phyloP scores from a whole-genome alignment of 1,284 basidiomycete genomes.

The Chiua sp. region DNA sequence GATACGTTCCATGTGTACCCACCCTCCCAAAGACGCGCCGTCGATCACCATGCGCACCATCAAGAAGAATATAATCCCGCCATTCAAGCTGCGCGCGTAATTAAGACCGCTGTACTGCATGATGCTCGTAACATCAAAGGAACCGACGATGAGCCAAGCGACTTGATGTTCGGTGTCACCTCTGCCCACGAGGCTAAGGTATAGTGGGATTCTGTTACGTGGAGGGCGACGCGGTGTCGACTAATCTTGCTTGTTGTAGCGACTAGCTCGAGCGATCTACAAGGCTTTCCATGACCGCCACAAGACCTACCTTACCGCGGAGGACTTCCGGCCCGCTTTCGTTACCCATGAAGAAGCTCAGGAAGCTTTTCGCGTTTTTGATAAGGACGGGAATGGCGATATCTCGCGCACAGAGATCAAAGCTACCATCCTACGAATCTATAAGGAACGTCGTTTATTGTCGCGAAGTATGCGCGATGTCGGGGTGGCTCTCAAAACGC shows the following conservation, averaged over 20 bases:
- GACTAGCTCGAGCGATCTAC: constrained; percentile 75
- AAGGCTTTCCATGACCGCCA: constrained; percentile 60
- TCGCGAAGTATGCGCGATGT: constrained; percentile 78
- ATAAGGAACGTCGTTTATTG: constrained; percentile 76
- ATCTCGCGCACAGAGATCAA: constrained; percentile 82
- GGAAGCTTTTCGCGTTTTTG: constrained; percentile 77
- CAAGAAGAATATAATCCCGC: constrained; percentile 44
- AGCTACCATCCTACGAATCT: constrained; percentile 69
- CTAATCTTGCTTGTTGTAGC: constrained; percentile 39
- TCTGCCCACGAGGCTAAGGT: constrained; percentile 72
- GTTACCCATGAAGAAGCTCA: constrained; percentile 58
- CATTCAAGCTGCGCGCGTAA: constrained; percentile 61
- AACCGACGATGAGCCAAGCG: constrained; percentile 46
- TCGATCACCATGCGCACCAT: constrained; percentile 19
- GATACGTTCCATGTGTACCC: constrained; percentile 20
- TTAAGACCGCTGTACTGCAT: constrained; percentile 71
- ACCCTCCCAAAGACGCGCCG: constrained; percentile 22
- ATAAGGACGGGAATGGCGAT: constrained; percentile 80
- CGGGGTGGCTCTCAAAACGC: constrained; percentile 62
- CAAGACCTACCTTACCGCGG: constrained; percentile 64
- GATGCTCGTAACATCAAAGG: constrained; percentile 75
- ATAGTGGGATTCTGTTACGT: constrained; percentile 10
- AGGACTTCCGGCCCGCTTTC: constrained; percentile 78
- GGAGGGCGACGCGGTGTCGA: neutral
- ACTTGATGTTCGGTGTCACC: constrained; percentile 54